These are phyloP conservation scores for Metrosideros polymorpha DNA, from an alignment of 441 rosid species.

Conservation along the genomic window DNA sequence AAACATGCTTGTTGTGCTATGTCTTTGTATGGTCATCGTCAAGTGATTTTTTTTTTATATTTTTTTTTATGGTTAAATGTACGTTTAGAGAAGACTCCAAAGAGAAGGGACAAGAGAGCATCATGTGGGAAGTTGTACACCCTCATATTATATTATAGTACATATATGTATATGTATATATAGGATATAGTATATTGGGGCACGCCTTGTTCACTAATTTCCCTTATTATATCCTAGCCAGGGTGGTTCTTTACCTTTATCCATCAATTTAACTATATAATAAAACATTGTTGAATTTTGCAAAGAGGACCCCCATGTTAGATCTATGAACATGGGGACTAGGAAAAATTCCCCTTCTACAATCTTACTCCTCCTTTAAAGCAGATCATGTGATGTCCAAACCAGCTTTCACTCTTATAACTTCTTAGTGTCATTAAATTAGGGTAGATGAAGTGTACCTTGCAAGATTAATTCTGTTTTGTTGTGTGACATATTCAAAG, in stretches of 20 bases:
- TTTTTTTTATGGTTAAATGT: neutral
- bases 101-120: constrained; percentile 36
- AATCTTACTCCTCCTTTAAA: too few species aligned
- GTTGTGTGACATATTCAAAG: neutral
- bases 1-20: neutral
- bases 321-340: neutral
- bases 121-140: constrained; percentile 26
- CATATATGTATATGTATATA: neutral
- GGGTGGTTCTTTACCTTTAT: neutral
- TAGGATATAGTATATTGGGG: neutral
- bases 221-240: neutral
- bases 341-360: neutral
- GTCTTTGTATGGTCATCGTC: neutral
- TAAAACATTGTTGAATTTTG: neutral
- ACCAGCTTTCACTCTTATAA: neutral
- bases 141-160: neutral
- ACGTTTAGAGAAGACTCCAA: constrained; percentile 29
- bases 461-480: neutral
- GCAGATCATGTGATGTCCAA: neutral
- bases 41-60: neutral
- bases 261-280: neutral
- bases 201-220: neutral
- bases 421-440: neutral
- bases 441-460: neutral
- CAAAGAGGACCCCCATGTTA: neutral